These are phyloP conservation scores for Dacryopinax primogenitus DNA, from an alignment of 768 basidiomycete species.

Conservation along the genomic window DNA sequence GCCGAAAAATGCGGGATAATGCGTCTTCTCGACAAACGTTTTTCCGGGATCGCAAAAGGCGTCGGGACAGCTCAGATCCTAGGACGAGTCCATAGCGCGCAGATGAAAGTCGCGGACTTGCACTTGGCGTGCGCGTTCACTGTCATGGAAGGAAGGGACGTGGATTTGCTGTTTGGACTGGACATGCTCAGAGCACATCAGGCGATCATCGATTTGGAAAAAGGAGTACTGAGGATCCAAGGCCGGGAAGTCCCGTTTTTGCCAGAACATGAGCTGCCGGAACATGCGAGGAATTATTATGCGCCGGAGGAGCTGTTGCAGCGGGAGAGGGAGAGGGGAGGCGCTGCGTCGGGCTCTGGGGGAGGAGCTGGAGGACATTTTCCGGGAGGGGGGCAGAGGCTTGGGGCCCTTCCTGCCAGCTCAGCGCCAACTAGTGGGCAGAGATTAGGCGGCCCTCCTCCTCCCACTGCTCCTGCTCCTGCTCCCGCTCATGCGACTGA, in stretches of 20 bases:
- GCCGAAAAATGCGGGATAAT: conserved; percentile 89
- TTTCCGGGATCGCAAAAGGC: conserved; percentile 78
- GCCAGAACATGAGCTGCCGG: conserved; percentile 86
- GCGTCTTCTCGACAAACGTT: conserved; percentile 80
- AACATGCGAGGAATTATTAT: conserved; percentile 47
- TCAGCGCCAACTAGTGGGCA: conserved; percentile 3
- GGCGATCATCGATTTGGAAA: conserved; percentile 86
- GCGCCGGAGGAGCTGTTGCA: conserved; percentile 13
- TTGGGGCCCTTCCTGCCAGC: conserved; percentile 37
- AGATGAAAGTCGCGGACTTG: conserved; percentile 75
- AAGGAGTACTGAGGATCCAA: conserved; percentile 83
- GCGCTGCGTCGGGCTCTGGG: conserved; percentile 19
- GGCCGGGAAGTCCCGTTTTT: conserved; percentile 79
- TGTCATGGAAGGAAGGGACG: conserved; percentile 88
- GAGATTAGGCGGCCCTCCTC: not conserved
- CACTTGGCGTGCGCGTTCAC: conserved; percentile 83
- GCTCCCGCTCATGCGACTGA: conserved; percentile 17
- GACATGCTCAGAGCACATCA: conserved; percentile 99
- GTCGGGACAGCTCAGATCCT: conserved; percentile 92
- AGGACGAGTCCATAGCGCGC: conserved; percentile 86
- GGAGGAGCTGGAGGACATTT: conserved; percentile 31
- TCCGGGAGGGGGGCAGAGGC: conserved; percentile 54
- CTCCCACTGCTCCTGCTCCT: conserved; percentile 16
- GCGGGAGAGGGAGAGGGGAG: too few relatives aligned
- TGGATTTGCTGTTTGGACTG: conserved; percentile 93